Evolutionary conservation across 1,284 basidiomycete species (phyloP).

Genomic region (Taiwanofungus camphoratus): DNA sequence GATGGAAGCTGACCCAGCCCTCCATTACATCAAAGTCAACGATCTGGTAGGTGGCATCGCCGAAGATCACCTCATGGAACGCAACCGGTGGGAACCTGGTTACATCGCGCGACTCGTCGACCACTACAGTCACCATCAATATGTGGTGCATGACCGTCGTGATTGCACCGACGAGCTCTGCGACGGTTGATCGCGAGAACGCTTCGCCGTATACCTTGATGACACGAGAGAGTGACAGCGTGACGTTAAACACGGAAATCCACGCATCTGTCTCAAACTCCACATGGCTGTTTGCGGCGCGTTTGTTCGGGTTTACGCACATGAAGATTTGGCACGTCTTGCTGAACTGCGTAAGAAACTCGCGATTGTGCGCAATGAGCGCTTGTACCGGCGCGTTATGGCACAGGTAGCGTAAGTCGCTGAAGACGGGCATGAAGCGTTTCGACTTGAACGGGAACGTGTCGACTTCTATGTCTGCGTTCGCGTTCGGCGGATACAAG

Average conservation of each 20-base stretch:
- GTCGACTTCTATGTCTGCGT: slow-evolving; percentile 66
- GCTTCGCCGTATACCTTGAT: slow-evolving; percentile 87
- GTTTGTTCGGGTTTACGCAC: slow-evolving; percentile 84
- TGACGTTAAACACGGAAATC: slow-evolving; percentile 92
- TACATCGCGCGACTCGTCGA: slow-evolving; percentile 60
- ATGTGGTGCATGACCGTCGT: slow-evolving; percentile 69
- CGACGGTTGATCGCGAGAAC: slow-evolving; percentile 51
- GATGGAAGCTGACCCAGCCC: slow-evolving; percentile 91
- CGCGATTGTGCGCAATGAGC: slow-evolving; percentile 61
- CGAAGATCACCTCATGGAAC: slow-evolving; percentile 65
- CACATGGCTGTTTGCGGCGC: slow-evolving; percentile 78
- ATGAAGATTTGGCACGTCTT: slow-evolving; percentile 83
- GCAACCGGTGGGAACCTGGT: slow-evolving; percentile 54
- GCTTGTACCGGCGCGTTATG: slow-evolving; percentile 74
- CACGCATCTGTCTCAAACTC: slow-evolving; percentile 94
- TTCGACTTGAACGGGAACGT: slow-evolving; percentile 87
- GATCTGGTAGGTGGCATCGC: slow-evolving; percentile 51
- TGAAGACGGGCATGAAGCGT: slow-evolving; percentile 88
- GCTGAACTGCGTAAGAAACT: slow-evolving; percentile 53
- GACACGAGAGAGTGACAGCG: slow-evolving; percentile 80
- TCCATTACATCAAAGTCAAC: slow-evolving; percentile 76
- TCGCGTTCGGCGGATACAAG: slow-evolving; percentile 41
- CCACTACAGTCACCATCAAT: slow-evolving; percentile 62
- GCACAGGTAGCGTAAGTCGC: slow-evolving; percentile 75
- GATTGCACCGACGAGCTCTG: slow-evolving; percentile 66